Percentiles rank a stretch among this genome's conserved stretches.
Evolutionary conservation across 2,329 filamentous ascomycete species (phyloP).

Genomic region (Rutstroemia sp.): DNA sequence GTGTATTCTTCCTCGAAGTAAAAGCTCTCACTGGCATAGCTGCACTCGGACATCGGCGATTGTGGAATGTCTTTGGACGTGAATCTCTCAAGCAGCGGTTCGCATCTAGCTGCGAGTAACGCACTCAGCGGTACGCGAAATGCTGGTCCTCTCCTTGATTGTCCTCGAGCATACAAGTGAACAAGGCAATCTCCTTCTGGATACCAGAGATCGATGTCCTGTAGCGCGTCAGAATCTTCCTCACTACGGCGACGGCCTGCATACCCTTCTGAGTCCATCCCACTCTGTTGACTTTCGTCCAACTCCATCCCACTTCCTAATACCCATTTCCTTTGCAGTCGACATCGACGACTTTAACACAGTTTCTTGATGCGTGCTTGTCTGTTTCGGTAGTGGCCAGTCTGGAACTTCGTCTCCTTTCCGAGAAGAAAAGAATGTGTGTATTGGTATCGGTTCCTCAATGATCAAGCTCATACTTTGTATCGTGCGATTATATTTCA

Average conservation of each 20-base stretch:
- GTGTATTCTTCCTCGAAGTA: conserved; percentile 14
- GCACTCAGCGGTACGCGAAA: conserved; percentile 56
- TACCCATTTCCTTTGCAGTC: conserved; percentile 16
- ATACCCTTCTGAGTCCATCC: conserved; percentile 39
- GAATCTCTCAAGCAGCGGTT: conserved; percentile 50
- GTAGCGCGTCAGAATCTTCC: conserved; percentile 6
- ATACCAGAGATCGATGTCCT: conserved; percentile 69
- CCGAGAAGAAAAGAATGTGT: background rate
- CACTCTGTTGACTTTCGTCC: conserved; percentile 30
- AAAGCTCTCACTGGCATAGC: conserved; percentile 6
- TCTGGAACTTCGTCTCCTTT: background rate
- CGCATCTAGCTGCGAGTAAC: conserved; percentile 51
- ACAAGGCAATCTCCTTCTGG: conserved; percentile 61
- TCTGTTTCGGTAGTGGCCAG: conserved; percentile 3
- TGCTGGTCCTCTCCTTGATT: conserved; percentile 57
- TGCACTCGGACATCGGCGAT: conserved; percentile 11
- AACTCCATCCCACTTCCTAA: conserved; percentile 33
- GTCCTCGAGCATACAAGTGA: conserved; percentile 58
- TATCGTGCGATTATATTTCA: background rate
- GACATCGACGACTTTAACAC: conserved; percentile 4
- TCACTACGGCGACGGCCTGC: conserved; percentile 11
- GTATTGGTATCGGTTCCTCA: background rate
- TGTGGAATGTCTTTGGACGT: conserved; percentile 25
- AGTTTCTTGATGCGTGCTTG: background rate
- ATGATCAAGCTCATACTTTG: background rate